phyloP scores from a whole-genome alignment of 768 basidiomycete genomes.

The Butyriboletus loyo region DNA sequence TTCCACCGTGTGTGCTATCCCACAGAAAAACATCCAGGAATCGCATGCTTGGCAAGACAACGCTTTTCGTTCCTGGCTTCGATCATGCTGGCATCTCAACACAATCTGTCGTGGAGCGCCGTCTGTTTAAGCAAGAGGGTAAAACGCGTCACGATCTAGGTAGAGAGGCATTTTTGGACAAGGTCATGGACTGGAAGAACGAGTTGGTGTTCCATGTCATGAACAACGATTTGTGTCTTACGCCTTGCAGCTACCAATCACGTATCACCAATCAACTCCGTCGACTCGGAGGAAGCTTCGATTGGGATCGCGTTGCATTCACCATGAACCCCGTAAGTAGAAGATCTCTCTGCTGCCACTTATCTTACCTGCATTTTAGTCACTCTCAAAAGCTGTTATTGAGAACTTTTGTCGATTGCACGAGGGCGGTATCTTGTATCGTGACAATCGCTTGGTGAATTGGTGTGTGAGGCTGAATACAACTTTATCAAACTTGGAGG shows the following conservation, averaged over 20 bases:
- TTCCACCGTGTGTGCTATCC: background rate
- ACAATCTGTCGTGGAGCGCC: slow-evolving; percentile 95
- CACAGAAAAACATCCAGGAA: slow-evolving; percentile 51
- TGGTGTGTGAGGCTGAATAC: slow-evolving; percentile 98
- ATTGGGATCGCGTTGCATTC: slow-evolving; percentile 93
- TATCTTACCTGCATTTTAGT: slow-evolving; percentile 34
- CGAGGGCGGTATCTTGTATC: slow-evolving; percentile 90
- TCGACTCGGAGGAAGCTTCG: slow-evolving; percentile 88
- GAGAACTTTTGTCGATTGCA: slow-evolving; percentile 90
- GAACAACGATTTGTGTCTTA: background rate
- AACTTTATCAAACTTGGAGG: slow-evolving; percentile 96
- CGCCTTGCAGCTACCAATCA: slow-evolving; percentile 70
- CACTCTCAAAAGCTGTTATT: slow-evolving; percentile 80
- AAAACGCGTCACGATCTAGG: slow-evolving; percentile 93
- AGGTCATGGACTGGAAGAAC: slow-evolving; percentile 95
- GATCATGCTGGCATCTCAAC: slow-evolving; percentile 99
- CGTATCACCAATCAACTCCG: slow-evolving; percentile 88
- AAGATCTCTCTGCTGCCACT: background rate
- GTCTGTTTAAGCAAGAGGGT: slow-evolving; percentile 78
- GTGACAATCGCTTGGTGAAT: slow-evolving; percentile 95
- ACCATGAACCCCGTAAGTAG: slow-evolving; percentile 83
- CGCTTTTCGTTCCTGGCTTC: slow-evolving; percentile 89
- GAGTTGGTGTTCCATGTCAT: slow-evolving; percentile 58
- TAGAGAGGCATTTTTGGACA: slow-evolving; percentile 84
- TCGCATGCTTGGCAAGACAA: slow-evolving; percentile 92